Evolutionary conservation across 176 grass and related monocot genomes (phyloP).

Genomic region (Cenchrus purpureus): DNA sequence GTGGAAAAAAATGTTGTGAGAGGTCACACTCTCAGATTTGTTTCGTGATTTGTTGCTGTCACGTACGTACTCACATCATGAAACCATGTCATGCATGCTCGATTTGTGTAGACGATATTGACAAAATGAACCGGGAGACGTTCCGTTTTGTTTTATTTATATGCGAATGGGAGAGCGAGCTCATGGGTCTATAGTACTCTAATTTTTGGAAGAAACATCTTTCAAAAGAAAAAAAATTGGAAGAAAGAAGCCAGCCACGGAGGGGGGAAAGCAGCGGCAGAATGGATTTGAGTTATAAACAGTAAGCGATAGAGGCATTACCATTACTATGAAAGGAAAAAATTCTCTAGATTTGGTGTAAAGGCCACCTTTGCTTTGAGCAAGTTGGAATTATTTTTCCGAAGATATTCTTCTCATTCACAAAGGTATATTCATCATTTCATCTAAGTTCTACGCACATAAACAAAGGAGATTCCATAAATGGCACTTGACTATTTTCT

Average conservation of each 20-base stretch:
- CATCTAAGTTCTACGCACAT: background rate
- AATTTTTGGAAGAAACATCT: background rate
- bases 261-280: background rate
- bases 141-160: background rate
- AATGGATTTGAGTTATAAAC: slow-evolving; percentile 17
- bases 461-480: background rate
- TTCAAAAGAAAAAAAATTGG: too few relatives aligned
- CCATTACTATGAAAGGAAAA: slow-evolving; percentile 38
- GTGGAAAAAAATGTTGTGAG: background rate
- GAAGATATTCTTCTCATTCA: background rate
- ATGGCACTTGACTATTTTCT: background rate
- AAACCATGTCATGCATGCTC: background rate
- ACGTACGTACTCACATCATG: background rate
- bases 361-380: slow-evolving; percentile 7
- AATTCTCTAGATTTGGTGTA: slow-evolving; percentile 31
- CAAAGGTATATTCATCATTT: slow-evolving; percentile 28
- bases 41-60: background rate
- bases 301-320: slow-evolving; percentile 6
- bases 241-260: background rate
- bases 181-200: background rate
- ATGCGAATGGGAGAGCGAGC: background rate
- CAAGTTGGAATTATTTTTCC: slow-evolving; percentile 16
- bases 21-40: background rate
- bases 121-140: background rate
- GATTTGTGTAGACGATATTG: background rate